Percentiles rank a stretch among this genome's conserved stretches.
phyloP scores from a whole-genome alignment of 176 grass and related monocot species.

The Miscanthus lutarioriparius region DNA sequence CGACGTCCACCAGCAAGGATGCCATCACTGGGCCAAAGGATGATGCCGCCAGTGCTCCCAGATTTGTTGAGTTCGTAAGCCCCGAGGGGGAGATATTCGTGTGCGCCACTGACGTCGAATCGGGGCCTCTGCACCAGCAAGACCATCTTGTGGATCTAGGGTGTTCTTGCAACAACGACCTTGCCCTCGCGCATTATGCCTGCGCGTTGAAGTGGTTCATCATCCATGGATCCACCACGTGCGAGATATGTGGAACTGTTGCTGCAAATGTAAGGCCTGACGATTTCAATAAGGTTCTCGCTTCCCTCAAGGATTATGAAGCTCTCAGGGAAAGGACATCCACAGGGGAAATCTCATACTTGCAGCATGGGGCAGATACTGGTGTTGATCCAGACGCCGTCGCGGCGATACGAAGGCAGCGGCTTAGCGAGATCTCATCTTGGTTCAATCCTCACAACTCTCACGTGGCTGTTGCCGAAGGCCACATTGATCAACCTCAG shows the following conservation, averaged over 20 bases:
- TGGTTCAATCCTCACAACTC: constrained; percentile 86
- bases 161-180: constrained; percentile 93
- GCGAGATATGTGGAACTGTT: constrained; percentile 75
- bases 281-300: constrained; percentile 84
- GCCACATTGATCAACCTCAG: constrained; percentile 45
- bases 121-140: constrained; percentile 56
- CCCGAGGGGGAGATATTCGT: constrained; percentile 85
- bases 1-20: constrained; percentile 23
- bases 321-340: constrained; percentile 70
- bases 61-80: constrained; percentile 66
- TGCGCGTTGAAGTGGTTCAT: constrained; percentile 97
- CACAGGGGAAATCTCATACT: constrained; percentile 56
- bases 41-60: neutral
- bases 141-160: constrained; percentile 68
- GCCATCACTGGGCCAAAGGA: neutral
- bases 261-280: constrained; percentile 59
- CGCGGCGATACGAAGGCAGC: constrained; percentile 77
- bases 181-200: constrained; percentile 76
- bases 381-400: constrained; percentile 73
- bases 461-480: constrained; percentile 49
- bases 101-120: constrained; percentile 67
- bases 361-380: constrained; percentile 36
- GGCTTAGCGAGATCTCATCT: constrained; percentile 75
- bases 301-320: constrained; percentile 79
- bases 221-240: constrained; percentile 76